Percentiles rank a stretch among this genome's conserved stretches.
phyloP scores from a whole-genome alignment of 1,139 yeast species.

The Pneumocystis canis region DNA sequence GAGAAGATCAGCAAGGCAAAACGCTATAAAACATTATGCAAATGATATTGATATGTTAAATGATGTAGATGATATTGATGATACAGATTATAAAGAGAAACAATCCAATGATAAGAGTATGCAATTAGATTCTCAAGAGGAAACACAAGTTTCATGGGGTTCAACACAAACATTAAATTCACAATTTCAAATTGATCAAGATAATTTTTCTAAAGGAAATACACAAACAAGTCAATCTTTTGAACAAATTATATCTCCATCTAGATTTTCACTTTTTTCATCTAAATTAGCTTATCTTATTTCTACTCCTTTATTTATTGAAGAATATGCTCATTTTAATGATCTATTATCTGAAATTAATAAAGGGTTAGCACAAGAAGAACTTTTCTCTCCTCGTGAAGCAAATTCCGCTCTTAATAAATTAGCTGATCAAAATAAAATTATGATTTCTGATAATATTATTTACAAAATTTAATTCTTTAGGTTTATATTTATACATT shows the following conservation, averaged over 20 bases:
- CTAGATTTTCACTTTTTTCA: conserved; percentile 22
- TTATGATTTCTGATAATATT: conserved; percentile 20
- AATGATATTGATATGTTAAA: conserved; percentile 13
- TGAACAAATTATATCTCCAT: conserved; percentile 22
- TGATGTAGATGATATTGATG: conserved; percentile 7
- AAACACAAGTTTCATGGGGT: conserved; percentile 11
- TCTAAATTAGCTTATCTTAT: conserved; percentile 24
- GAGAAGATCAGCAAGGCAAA: conserved; percentile 1
- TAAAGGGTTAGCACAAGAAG: conserved; percentile 23
- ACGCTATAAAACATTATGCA: conserved; percentile 10
- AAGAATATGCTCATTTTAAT: conserved; percentile 21
- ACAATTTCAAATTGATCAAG: neutral
- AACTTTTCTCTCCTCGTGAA: conserved; percentile 25
- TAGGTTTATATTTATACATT: neutral
- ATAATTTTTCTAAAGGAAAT: neutral
- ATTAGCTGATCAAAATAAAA: conserved; percentile 26
- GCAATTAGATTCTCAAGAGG: conserved; percentile 11
- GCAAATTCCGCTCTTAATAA: conserved; percentile 24
- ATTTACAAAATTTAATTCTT: conserved; percentile 15
- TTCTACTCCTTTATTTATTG: conserved; percentile 21
- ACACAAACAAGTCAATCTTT: conserved; percentile 8
- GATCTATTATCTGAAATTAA: conserved; percentile 24
- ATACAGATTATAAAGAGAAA: conserved; percentile 15
- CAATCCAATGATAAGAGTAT: conserved; percentile 17
- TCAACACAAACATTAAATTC: conserved; percentile 5